Conservation (phyloP, 306 rosid genomes). For the Medicago truncatula region MtrunA17r5.0-ANR NC_053048.1:46068501-46069000, state of each 20-base stretch:
- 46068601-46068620: neutral
- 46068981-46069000: neutral
- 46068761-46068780: slow-evolving; percentile 89
- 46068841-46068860: slow-evolving; percentile 73
- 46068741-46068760: slow-evolving; percentile 59
- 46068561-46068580: neutral
- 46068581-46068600: neutral
- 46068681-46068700: slow-evolving; percentile 65
- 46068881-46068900: neutral
- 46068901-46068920: neutral
- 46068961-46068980: neutral
- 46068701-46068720: slow-evolving; percentile 52
- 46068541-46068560: neutral
- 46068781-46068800: slow-evolving; percentile 73
- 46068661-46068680: slow-evolving; percentile 79
- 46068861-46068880: slow-evolving; percentile 53
- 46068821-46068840: slow-evolving; percentile 72
- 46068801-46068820: slow-evolving; percentile 72
- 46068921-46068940: neutral
- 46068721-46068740: slow-evolving; percentile 50
- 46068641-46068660: slow-evolving; percentile 62
- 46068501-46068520: neutral
- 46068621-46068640: neutral
- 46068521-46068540: neutral
- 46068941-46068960: neutral